Evolutionary conservation across 805 yeast genomes (phyloP).

Genomic region (Starmerella vaccinii): DNA sequence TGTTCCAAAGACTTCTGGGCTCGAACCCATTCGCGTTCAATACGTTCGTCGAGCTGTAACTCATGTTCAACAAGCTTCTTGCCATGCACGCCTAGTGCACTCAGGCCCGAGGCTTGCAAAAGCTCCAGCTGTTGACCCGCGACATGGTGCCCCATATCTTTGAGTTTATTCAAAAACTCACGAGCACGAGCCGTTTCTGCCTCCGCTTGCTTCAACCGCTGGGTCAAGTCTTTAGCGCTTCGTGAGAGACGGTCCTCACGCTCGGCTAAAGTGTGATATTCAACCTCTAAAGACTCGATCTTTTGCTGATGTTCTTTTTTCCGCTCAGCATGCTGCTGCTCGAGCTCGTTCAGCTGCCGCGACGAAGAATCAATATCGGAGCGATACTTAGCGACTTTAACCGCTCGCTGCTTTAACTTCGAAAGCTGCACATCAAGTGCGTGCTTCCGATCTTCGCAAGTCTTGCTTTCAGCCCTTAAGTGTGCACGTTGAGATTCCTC

Average conservation of each 20-base stretch:
- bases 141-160: neutral
- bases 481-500: slow-evolving; percentile 28
- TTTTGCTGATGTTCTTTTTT: slow-evolving; percentile 12
- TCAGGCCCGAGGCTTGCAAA: slow-evolving; percentile 1
- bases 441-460: slow-evolving; percentile 32
- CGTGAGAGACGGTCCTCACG: slow-evolving; percentile 6
- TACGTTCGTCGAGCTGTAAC: slow-evolving; percentile 13
- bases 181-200: neutral
- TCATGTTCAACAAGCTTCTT: slow-evolving; percentile 12
- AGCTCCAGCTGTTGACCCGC: slow-evolving; percentile 6
- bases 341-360: slow-evolving; percentile 8
- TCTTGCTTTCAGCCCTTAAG: slow-evolving; percentile 31
- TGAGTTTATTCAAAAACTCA: slow-evolving; percentile 2
- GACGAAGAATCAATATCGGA: slow-evolving; percentile 18
- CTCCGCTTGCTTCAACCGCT: neutral
- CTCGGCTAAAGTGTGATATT: slow-evolving; percentile 11
- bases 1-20: slow-evolving; percentile 31
- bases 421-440: slow-evolving; percentile 31
- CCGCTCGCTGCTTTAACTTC: slow-evolving; percentile 27
- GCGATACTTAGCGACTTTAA: slow-evolving; percentile 18
- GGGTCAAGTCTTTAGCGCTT: neutral
- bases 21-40: slow-evolving; percentile 33
- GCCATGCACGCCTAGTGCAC: neutral
- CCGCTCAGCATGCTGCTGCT: slow-evolving; percentile 11
- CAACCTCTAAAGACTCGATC: slow-evolving; percentile 20